Base-by-base conservation (phyloP, 768 basidiomycete species). In the Termitomyces sp. region DNA sequence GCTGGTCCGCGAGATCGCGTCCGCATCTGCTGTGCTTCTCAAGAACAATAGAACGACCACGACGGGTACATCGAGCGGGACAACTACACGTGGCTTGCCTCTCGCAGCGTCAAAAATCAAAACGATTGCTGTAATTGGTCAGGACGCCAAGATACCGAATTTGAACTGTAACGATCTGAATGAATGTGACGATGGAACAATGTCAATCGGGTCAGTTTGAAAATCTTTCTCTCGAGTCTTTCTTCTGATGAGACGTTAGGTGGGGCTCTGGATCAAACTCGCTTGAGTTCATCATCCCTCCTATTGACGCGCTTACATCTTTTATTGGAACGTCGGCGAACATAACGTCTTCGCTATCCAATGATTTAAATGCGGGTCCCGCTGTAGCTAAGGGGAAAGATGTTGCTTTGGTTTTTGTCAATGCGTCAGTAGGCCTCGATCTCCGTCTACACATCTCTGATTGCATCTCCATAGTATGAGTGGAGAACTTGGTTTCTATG, bases 11-110 rank as follows among this genome's bases (percentile, higher is more conserved):
- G 80, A 88, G 59, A 84, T 91, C 30, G 89, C 81, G 5, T 77
- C 81, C 0, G 82, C 80, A 0, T 86, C 85, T 0, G 82, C 83
- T 1, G 85, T 89, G 19, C 67, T 91, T 34, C 74, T 89, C 12
- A 89, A 89, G 71, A 90, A 90, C 66, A 71, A 75, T 37, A 67
- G 78, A 59, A 73, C 69, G 14, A 66, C 69, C 27, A 73, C 66
- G 54, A 71, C 62, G 58, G 74, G 65, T 60, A 69, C 64, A 4
- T 61, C 67, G 2, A 56, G 60, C 16, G 76, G 76, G 3, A 65
- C 59, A 3, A 73, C 71, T 6, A 63, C 68, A 17, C 68, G 73
- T 11, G 78, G 79, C 0, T 61, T 81, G n/a, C 80, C 79, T 5
- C 61, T 77, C 2, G 64, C 76, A n/a, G 69, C 72, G 14, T 70